Base-by-base conservation (phyloP, 2,329 filamentous ascomycete genomes). In the Neodidymelliopsis sp. region DNA sequence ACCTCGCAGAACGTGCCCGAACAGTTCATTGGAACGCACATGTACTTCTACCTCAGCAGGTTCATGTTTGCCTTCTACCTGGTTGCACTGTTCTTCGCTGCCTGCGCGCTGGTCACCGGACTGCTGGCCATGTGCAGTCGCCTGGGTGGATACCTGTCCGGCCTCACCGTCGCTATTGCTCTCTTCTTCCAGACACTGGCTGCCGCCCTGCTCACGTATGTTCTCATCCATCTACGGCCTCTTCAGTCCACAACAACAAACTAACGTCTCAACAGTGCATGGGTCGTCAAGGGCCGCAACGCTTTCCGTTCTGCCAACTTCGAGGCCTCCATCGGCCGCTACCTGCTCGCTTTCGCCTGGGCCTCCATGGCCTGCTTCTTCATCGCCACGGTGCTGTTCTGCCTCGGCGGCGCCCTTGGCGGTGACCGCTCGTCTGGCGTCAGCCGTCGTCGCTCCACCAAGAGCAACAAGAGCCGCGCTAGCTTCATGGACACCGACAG, bases 21-120 rank as follows among this genome's bases (percentile, higher is more conserved):
- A 23, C 63, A 73, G 23, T 84, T 88, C 56, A 69, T 83, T 42
- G 79, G 79, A 27, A 75, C 77, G 8, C 79, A 85, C 60, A 83
- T 79, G 55, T 96, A 86, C 79, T 97, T 82, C 77, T 90, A 91
- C 75, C 81, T 94, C 69, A 95, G 91, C 77, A 85, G 93, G 29
- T 96, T 97, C 78, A 88, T 90, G 73, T 97, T 93, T 83, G 90
- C 92, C 27, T 94, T 96, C 74, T 89, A 89, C 77, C 78, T 97
- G 47, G 87, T 97, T 59, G 84, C 86, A 13, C 82, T 97, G 27
- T 85, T 96, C 79, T 94, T 96, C 72, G 83, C 84, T 55, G 80
- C 83, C 36, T 46, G 84, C 19, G 84, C 87, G 54, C 84, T 92
- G 68, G 82, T 91, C 72, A 75, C 81, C 9, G 83, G 85, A 56